Evolutionary conservation across 768 basidiomycete genomes (phyloP).

Genomic region (Epithele typhae): DNA sequence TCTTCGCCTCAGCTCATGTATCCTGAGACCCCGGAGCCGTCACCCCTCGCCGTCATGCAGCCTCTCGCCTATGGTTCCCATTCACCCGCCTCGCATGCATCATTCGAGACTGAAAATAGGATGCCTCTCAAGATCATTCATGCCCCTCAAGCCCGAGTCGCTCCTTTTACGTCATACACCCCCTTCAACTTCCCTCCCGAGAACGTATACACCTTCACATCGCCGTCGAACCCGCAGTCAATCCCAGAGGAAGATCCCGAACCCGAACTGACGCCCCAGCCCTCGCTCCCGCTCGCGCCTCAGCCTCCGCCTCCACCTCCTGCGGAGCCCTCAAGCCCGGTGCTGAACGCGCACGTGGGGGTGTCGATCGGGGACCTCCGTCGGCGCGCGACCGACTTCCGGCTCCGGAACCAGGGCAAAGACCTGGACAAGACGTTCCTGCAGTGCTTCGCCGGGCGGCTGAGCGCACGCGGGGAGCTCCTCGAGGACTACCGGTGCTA

Average conservation of each 20-base stretch:
- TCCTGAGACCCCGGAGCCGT: too few species aligned
- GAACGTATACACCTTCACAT: not conserved
- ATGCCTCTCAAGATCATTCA: not conserved
- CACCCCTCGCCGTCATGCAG: too few species aligned
- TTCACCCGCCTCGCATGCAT: too few species aligned
- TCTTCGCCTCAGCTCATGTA: too few species aligned
- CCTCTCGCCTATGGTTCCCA: too few species aligned
- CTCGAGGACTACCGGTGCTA: conserved; percentile 66
- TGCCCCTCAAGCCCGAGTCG: not conserved
- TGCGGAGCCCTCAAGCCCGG: conserved; percentile 31
- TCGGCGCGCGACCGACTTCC: conserved; percentile 51
- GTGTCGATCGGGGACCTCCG: conserved; percentile 51
- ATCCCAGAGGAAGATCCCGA: conserved; percentile 1
- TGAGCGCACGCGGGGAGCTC: conserved; percentile 53
- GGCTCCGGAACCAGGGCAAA: conserved; percentile 45
- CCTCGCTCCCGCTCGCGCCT: not conserved
- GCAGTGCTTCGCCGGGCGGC: conserved; percentile 61
- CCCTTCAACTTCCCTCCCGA: not conserved
- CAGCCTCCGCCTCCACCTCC: not conserved
- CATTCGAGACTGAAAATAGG: not conserved
- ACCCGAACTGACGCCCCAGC: not conserved
- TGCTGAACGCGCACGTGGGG: conserved; percentile 63
- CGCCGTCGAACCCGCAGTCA: not conserved
- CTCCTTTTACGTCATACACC: not conserved
- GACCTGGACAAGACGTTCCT: conserved; percentile 67